Conservation (phyloP, 192 early-diverging fungal species). For the Backusella westeae region DNA sequence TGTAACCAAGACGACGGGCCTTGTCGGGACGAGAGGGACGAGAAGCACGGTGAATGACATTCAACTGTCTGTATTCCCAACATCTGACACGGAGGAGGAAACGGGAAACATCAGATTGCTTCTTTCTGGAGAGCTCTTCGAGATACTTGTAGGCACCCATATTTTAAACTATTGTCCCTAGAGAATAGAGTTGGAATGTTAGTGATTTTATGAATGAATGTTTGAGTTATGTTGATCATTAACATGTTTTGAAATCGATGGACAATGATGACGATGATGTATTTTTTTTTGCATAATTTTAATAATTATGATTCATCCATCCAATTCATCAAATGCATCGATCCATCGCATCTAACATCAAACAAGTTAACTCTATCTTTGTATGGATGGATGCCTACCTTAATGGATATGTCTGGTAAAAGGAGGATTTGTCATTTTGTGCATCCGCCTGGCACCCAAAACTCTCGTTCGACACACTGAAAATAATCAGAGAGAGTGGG, state of each 20-base stretch:
- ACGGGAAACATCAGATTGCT: conserved; percentile 99
- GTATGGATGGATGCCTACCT: background rate
- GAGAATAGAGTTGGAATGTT: background rate
- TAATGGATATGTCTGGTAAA: conserved; percentile 21
- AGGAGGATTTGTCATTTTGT: background rate
- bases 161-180: background rate
- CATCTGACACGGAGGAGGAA: conserved; percentile 97
- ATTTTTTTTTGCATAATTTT: no score
- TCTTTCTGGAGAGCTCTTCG: conserved; percentile 98
- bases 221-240: background rate
- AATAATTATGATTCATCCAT: background rate
- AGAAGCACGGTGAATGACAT: no score
- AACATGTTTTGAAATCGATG: background rate
- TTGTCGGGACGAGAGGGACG: no score
- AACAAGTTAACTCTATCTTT: background rate
- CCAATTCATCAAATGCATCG: background rate
- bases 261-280: background rate
- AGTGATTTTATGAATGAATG: background rate
- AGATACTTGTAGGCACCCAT: conserved; percentile 81
- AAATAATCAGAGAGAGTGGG: background rate
- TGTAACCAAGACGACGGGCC: no score
- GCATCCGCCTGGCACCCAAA: background rate
- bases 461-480: background rate
- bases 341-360: background rate
- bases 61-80: conserved; percentile 56